These are phyloP conservation scores for Aureobasidium sp. DNA, from an alignment of 2,329 filamentous ascomycete species.

Conservation along the genomic window DNA sequence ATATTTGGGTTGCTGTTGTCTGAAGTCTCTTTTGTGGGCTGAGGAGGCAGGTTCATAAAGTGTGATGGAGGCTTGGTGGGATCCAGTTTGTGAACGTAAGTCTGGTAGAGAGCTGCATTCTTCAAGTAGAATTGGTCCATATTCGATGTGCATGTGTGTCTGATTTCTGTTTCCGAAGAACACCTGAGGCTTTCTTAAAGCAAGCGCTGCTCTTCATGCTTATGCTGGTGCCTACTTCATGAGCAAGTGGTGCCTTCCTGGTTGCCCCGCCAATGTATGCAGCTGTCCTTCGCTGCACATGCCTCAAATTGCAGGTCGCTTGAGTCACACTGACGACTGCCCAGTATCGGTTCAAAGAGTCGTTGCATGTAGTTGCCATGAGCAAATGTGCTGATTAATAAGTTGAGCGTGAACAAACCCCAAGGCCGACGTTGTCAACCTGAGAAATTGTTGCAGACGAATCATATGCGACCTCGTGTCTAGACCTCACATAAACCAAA, in stretches of 20 bases:
- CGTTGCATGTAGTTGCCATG: background rate
- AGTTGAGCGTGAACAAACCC: background rate
- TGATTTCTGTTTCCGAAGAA: no score
- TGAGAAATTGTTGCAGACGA: background rate
- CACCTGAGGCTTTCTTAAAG: background rate
- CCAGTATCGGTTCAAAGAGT: background rate
- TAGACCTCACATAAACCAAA: background rate
- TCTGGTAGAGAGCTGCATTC: background rate
- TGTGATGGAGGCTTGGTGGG: background rate
- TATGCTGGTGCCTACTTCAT: background rate
- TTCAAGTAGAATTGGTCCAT: background rate
- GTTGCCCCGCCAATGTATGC: constrained; percentile 1
- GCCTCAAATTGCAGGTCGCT: background rate
- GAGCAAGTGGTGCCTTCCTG: background rate
- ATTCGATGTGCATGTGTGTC: background rate
- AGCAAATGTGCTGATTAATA: background rate
- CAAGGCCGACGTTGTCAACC: background rate
- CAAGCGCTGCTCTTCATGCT: background rate
- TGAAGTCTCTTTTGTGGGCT: background rate
- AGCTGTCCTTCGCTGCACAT: background rate
- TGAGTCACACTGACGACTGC: background rate
- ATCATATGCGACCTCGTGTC: background rate
- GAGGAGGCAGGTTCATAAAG: background rate
- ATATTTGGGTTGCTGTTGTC: background rate
- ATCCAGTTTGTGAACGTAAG: background rate